Percentiles rank a stretch among this genome's conserved stretches.
Conservation (phyloP, 495 filamentous ascomycete species). For the Talaromyces proteolyticus region DNA sequence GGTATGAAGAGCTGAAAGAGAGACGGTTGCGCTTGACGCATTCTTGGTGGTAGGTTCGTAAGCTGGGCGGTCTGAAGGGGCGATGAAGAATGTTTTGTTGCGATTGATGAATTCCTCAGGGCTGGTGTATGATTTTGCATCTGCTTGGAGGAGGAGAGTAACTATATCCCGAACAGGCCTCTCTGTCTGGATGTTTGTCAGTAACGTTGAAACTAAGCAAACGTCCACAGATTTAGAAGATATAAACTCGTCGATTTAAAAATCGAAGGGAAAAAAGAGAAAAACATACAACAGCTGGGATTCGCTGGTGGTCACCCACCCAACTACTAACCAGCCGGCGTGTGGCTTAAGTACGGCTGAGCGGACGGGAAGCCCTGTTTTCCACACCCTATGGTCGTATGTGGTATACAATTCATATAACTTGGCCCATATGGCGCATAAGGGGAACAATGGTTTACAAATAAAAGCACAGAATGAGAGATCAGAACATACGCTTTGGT, state of each 20-base stretch:
- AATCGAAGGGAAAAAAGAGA: too few species aligned
- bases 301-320: constrained; percentile 32
- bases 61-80: constrained; percentile 25
- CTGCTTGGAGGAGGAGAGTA: constrained; percentile 46
- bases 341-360: constrained; percentile 18
- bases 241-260: too few species aligned
- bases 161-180: constrained; percentile 20
- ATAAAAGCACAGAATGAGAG: too few species aligned
- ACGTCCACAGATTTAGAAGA: too few species aligned
- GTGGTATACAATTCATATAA: neutral
- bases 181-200: neutral
- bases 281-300: constrained; percentile 26
- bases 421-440: neutral
- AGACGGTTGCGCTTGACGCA: constrained; percentile 8
- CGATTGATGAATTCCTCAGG: constrained; percentile 50
- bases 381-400: constrained; percentile 11
- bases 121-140: constrained; percentile 57
- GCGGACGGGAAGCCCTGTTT: constrained; percentile 15
- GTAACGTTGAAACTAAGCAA: neutral
- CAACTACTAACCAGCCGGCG: constrained; percentile 19
- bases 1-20: constrained; percentile 32
- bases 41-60: constrained; percentile 19
- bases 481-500: too few species aligned
- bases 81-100: constrained; percentile 60
- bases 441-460: neutral